Base-by-base conservation (phyloP, 768 basidiomycete genomes). In the Lactifluus subvellereus region DNA sequence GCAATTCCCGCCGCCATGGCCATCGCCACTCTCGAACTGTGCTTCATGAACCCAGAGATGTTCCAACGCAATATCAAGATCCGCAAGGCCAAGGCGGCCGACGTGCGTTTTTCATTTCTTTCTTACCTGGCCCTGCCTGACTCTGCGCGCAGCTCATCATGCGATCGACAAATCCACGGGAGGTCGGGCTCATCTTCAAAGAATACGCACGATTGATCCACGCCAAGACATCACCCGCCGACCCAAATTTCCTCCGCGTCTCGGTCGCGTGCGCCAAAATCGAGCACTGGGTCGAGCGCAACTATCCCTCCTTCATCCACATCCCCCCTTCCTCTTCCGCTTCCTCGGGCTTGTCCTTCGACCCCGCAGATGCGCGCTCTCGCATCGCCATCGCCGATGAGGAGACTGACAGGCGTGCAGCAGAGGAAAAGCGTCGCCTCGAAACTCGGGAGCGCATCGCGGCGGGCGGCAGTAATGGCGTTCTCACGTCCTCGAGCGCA, bases 1-100 rank as follows among this genome's bases (percentile, higher is more conserved):
- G 93, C 96, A 0, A 90, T 98, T 62, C 96, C 96, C 6, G 90
- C 87, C 18, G 82, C 87, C 13, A 98, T 98, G 95, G 94, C 96
- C 0, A 88, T 99, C 66, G 95, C 96, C 10, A 98, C 96, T 8
- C 80, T 99, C 22, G 84, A 87, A 54, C 74, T 91, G 51, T 96
- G 94, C 74, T 98, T 94, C 77, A 94, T 92, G 91, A 98, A 98
- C 76, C 83, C 83, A 8, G 77, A 77, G 8, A 89, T 98, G 82
- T 85, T 98, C 74, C 81, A 88, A 67, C 75, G 81, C 69, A 95
- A 97, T 72, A 86, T 97, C 72, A 98, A 99, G 77, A 99, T 99
- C 65, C 83, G 95, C 62, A 94, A 94, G 72, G 94, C 93, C 1
- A 84, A 87, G 67, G 94, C 96, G 51, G 93, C 94, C 2, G 69